These are phyloP conservation scores for Dillenia suffruticosa DNA, from an alignment of 164 flowering plant species.

Conservation along the genomic window DNA sequence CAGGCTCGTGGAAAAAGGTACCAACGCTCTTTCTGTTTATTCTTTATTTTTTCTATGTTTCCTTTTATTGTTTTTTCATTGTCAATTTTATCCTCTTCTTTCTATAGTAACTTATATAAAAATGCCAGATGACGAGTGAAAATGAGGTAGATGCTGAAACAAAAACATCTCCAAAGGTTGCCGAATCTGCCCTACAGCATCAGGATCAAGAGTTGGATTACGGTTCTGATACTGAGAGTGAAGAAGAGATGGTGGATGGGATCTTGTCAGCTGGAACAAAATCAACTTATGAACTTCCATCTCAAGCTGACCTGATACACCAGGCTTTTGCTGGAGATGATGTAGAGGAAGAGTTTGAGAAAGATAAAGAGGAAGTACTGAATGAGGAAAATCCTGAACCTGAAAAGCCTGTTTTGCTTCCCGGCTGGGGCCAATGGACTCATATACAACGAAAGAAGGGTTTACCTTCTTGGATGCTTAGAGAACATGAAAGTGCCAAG, in stretches of 20 bases:
- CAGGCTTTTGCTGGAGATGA: constrained; percentile 95
- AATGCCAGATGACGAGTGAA: constrained; percentile 33
- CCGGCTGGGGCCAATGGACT: constrained; percentile 99
- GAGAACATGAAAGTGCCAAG: constrained; percentile 72
- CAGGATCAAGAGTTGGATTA: constrained; percentile 41
- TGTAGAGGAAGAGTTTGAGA: constrained; percentile 85
- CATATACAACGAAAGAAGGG: constrained; percentile 71
- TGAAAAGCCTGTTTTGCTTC: constrained; percentile 75
- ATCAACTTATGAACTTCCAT: constrained; percentile 66
- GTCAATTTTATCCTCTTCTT: neutral
- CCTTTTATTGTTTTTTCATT: neutral
- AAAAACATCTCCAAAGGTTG: constrained; percentile 16
- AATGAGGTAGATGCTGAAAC: constrained; percentile 14
- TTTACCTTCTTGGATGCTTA: constrained; percentile 72
- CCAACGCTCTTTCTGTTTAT: neutral
- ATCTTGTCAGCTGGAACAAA: constrained; percentile 50
- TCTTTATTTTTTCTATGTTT: too few species aligned
- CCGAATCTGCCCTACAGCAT: constrained; percentile 11
- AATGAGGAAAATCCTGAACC: constrained; percentile 88
- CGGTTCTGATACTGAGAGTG: constrained; percentile 64
- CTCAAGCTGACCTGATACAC: constrained; percentile 78
- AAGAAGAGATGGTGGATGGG: constrained; percentile 81
- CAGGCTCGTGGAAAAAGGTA: constrained; percentile 68
- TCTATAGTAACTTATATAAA: neutral
- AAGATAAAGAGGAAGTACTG: constrained; percentile 58